Percentiles rank a stretch among this genome's conserved stretches.
These are phyloP conservation scores for Pichia nakasei DNA, from an alignment of 805 yeast genomes.

Conservation along the genomic window DNA sequence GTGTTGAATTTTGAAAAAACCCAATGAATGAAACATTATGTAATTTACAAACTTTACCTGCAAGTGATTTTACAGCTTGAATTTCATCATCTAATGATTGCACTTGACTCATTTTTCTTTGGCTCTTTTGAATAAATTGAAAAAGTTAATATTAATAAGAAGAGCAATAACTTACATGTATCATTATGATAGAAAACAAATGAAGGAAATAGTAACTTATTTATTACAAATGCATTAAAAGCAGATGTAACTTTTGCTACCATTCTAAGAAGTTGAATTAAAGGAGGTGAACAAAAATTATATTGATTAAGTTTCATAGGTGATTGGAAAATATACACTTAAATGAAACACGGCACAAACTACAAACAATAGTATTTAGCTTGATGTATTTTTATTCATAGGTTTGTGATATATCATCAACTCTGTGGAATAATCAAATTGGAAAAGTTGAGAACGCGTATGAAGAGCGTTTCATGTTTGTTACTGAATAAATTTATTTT, in stretches of 20 bases:
- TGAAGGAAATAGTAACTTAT: neutral
- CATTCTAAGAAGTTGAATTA: neutral
- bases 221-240: neutral
- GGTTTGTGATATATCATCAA: neutral
- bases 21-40: conserved; percentile 10
- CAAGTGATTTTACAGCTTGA: neutral
- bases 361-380: neutral
- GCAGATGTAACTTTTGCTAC: neutral
- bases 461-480: conserved; percentile 1
- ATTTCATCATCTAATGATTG: conserved; percentile 1
- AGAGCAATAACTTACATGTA: neutral
- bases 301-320: too few relatives aligned
- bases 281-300: neutral
- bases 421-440: neutral
- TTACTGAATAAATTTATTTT: neutral
- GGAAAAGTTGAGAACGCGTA: neutral
- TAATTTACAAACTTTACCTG: conserved; percentile 6
- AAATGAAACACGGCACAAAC: neutral
- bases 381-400: neutral
- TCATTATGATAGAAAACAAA: neutral
- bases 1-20: conserved; percentile 4
- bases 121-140: neutral
- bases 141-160: too few relatives aligned
- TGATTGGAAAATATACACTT: neutral
- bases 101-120: neutral